These are phyloP conservation scores for Colletotrichum eremochloae DNA, from an alignment of 2,329 filamentous ascomycete genomes.

Conservation along the genomic window DNA sequence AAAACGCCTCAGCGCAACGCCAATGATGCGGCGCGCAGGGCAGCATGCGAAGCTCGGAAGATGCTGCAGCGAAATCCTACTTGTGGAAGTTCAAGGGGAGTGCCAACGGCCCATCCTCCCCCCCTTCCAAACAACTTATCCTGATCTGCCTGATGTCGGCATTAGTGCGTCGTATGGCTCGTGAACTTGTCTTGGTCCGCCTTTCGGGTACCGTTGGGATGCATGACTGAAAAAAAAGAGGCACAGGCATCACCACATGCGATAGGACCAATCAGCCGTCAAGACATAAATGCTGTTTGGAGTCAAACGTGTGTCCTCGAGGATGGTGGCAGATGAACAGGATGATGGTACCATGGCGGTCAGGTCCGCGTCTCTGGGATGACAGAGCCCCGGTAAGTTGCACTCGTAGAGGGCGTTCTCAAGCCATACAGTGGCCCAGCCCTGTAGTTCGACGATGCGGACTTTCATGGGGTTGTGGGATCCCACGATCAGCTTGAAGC, in stretches of 20 bases:
- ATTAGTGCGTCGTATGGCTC: not conserved
- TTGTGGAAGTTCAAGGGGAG: not conserved
- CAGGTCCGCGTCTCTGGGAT: not conserved
- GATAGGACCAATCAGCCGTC: not conserved
- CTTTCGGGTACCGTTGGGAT: not conserved
- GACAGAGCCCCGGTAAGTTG: not conserved
- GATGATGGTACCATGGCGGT: not conserved
- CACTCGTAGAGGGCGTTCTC: not conserved
- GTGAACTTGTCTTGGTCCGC: not conserved
- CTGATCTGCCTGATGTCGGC: not conserved
- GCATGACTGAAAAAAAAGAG: too few relatives aligned
- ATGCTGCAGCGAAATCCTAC: slow-evolving; percentile 3
- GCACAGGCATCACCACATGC: not conserved
- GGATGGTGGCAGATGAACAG: not conserved
- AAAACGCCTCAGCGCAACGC: slow-evolving; percentile 6
- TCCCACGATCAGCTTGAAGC: too few relatives aligned
- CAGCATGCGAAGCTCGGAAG: slow-evolving; percentile 1
- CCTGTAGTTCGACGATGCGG: not conserved
- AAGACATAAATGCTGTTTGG: not conserved
- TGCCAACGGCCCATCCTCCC: not conserved
- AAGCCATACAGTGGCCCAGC: not conserved
- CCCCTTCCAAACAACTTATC: too few relatives aligned
- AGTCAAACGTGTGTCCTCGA: not conserved
- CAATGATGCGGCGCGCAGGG: not conserved
- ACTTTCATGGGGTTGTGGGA: too few relatives aligned